These are phyloP conservation scores for Syzygium malaccense DNA, from an alignment of 441 rosid species.

Conservation along the genomic window DNA sequence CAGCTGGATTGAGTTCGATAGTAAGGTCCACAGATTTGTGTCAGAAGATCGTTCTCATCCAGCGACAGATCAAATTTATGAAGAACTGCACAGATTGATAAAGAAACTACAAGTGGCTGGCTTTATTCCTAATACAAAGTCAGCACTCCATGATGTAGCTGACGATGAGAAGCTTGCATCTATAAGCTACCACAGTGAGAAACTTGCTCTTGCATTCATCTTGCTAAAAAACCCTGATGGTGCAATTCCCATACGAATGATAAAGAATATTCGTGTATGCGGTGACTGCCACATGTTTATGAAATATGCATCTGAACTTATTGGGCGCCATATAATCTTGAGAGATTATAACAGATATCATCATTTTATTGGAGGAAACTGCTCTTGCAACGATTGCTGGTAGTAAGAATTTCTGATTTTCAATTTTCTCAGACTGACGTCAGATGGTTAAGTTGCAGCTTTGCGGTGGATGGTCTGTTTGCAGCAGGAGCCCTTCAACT, in stretches of 20 bases:
- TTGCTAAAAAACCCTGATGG: slow-evolving; percentile 35
- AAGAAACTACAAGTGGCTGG: slow-evolving; percentile 36
- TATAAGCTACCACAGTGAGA: slow-evolving; percentile 56
- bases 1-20: slow-evolving; percentile 35
- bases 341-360: slow-evolving; percentile 62
- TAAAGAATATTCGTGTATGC: slow-evolving; percentile 64
- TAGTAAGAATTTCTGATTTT: slow-evolving; percentile 2
- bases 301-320: slow-evolving; percentile 37
- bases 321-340: slow-evolving; percentile 30
- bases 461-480: not conserved
- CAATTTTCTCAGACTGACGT: not conserved
- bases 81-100: slow-evolving; percentile 31
- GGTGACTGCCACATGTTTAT: slow-evolving; percentile 56
- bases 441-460: not conserved
- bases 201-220: slow-evolving; percentile 57
- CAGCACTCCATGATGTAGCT: slow-evolving; percentile 46
- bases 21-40: slow-evolving; percentile 31
- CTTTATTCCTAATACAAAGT: slow-evolving; percentile 30
- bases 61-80: slow-evolving; percentile 31
- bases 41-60: slow-evolving; percentile 56
- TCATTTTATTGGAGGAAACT: slow-evolving; percentile 51
- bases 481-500: not conserved
- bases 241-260: slow-evolving; percentile 39
- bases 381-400: slow-evolving; percentile 65
- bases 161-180: slow-evolving; percentile 51